Base-by-base conservation (phyloP, 768 basidiomycete genomes). In the Leucocoprinus leucothites region DNA sequence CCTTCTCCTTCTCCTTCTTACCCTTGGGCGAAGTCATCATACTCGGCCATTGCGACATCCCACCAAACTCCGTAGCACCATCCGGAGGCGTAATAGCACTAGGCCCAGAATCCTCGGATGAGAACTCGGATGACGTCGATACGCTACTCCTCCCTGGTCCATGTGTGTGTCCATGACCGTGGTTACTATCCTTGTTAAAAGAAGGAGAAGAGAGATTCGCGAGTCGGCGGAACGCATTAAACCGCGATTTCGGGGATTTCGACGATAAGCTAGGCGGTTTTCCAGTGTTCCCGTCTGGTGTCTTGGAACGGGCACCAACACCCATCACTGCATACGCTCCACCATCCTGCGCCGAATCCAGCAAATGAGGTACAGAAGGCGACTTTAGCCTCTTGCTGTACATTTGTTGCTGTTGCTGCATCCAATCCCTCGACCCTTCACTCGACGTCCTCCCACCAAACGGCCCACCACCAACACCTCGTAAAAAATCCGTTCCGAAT, bases 61-160 rank as follows among this genome's bases (percentile, higher is more conserved):
- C 38, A 19, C 36, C 46, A 28, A 69, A 73, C 49, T 74, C 72
- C 22, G 63, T 51, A 9, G 69, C 63, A 1, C 69, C 67, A 34
- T 64, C 69, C 14, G 65, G 50, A 11, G 58, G 35, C 26, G 57
- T 67, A 62, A 71, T 67, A 57, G 84, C 72, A 6, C 84, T 77
- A 25, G 86, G 86, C 18, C 83, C 75, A 22, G 85, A 86, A 61
- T 88, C 86, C 59, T 89, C 87, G 5, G 84, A 86, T 0, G 86
- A 88, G 52, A 84, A 67, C 59, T 82, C 81, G 1, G 83, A 84
- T 1, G 78, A 80, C 19, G 72, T 69, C 22, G 84, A 86, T 50
- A 81, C 71, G 62, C 87, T 90, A 34, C 81, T 70, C 14, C 88
- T 78, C 21, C 79, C 73, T 11, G 11, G 38, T 38, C 38, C 38